Base-by-base conservation (phyloP, 2,329 filamentous ascomycete genomes). In the Talaromyces atroroseus region DNA sequence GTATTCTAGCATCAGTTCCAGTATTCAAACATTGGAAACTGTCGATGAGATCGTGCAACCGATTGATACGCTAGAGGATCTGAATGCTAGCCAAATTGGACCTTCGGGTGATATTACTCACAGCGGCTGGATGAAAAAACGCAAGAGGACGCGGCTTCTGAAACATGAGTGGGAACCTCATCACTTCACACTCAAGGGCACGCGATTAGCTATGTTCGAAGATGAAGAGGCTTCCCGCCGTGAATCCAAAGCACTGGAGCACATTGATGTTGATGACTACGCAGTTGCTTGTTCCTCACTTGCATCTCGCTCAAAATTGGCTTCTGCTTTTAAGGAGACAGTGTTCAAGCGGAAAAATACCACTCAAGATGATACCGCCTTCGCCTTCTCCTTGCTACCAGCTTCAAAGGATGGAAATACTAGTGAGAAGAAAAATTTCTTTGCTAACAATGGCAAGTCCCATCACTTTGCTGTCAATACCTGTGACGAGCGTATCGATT, bases 101-200 rank as follows among this genome's bases (percentile, higher is more conserved):
- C 29, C 54, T 70, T 18, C 52, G 61, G 11, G 3, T 53, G 83
- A 84, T 56, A 74, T 87, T 60, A 82, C 83, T 34, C 89, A 92
- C 72, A 83, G 89, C 50, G 94, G 94, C 1, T 91, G 86, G 73
- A 95, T 99, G 85, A 92, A 90, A 80, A 96, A 95, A 80, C 89
- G 92, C 68, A 90, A 90, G 76, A 95, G 89, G 48, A 95, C 89
- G 51, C 86, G 85, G 67, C 85, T 96, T 78, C 82, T 96, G 59
- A 89, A 90, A 45, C 89, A 95, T 71, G 92, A 96, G 76, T 96
- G 92, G 92, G 85, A 91, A 67, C 89, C 95, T 70, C 87, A 90
- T 64, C 94, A 92, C 76, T 95, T 94, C 71, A 90, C 89, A 24
- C 86, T 96, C 61, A 85, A 86, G 65, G 87, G 87, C 58, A 89